Evolutionary conservation across 306 rosid species (phyloP), one percentile per base, ranked within the genome.

Genomic region (Mimosa pudica): DNA sequence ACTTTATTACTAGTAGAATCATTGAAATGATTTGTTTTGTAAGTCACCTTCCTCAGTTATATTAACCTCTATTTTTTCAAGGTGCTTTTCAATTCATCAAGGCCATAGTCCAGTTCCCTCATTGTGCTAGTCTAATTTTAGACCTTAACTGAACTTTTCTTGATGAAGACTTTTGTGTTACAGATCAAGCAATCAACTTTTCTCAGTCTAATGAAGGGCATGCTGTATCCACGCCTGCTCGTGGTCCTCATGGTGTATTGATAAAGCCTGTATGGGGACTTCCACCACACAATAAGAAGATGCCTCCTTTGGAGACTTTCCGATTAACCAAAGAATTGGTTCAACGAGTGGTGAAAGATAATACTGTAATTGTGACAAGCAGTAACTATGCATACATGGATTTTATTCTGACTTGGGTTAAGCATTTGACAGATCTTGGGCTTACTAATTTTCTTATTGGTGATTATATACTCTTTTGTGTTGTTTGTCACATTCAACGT

Each of bases 331-430:
- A 91, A 84, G 90, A 83, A 74, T 85, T 95, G 61, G 91, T 95
- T 85, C 85, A 89, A 73, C 73, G 82, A 81, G 84, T 93, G 92
- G 99, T 88, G 82, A 86, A 93, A 84, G 96, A 93, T 82, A 95
- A 95, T 11, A 61, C 88, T 65, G 75, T 95, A 30, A 89, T 95
- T 46, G 92, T 95, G 80, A 93, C 97, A 60, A 90, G 91, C 77
- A 98, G 99, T 57, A 95, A 95, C 91, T 90, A 86, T 55, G 99
- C 99, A 13, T 93, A 93, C 85, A 89, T 90, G 94, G 99, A 91
- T 81, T 95, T 95, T 80, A 91, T 93, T 76, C 80, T 95, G 85
- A 86, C 93, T 35, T 95, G 99, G 99, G 98, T 88, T 76, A 89
- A 90, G 73, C 95, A 87, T 77, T 84, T 92, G 94, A 84, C 92